These are phyloP conservation scores for Tardiomyces blankii DNA, from an alignment of 1,139 yeast species.

Conservation along the genomic window DNA sequence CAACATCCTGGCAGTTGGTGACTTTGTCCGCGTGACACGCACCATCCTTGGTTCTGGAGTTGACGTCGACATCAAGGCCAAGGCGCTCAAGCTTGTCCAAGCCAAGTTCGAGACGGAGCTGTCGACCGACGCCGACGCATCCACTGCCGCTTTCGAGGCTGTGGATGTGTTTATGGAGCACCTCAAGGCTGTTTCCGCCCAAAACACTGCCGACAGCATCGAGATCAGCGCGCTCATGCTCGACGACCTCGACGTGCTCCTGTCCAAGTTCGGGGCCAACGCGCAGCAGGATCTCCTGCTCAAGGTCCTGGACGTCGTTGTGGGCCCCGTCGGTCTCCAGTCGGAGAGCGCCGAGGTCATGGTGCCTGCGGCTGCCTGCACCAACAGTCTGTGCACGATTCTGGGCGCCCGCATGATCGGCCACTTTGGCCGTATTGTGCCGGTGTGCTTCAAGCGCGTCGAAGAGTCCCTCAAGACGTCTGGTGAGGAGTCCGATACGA, in stretches of 20 bases:
- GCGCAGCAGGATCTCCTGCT: conserved; percentile 39
- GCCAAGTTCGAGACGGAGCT: conserved; percentile 48
- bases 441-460: conserved; percentile 59
- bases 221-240: conserved; percentile 47
- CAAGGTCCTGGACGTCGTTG: conserved; percentile 39
- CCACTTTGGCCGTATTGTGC: conserved; percentile 71
- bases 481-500: conserved; percentile 19
- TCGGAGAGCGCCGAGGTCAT: conserved; percentile 45
- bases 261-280: conserved; percentile 49
- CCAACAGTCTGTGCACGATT: conserved; percentile 56
- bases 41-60: conserved; percentile 34
- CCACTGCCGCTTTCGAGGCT: conserved; percentile 24
- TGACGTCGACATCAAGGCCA: conserved; percentile 17
- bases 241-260: conserved; percentile 54
- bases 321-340: conserved; percentile 43
- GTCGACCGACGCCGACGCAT: conserved; percentile 23
- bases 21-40: conserved; percentile 57
- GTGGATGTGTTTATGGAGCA: conserved; percentile 9
- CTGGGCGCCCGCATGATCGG: conserved; percentile 85
- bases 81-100: conserved; percentile 44
- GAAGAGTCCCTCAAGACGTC: conserved; percentile 20
- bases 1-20: conserved; percentile 61
- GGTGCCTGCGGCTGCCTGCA: conserved; percentile 63
- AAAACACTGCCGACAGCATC: neutral
- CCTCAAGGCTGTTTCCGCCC: conserved; percentile 4